Evolutionary conservation across 768 basidiomycete genomes (phyloP), one percentile per base, ranked within the genome.

Genomic region (Boletus rubropictus): DNA sequence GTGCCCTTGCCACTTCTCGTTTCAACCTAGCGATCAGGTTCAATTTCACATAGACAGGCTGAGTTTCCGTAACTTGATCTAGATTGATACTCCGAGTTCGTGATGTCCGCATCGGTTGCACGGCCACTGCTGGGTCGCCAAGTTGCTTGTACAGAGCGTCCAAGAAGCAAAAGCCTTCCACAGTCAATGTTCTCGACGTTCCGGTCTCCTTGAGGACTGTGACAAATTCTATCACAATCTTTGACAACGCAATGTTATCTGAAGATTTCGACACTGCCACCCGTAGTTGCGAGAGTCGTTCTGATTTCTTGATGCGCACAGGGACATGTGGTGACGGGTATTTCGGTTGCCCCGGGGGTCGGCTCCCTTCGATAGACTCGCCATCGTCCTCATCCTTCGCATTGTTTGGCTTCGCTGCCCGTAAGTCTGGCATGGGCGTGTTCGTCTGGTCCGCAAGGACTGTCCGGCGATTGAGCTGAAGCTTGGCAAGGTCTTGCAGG

Each of bases 131-230:
- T 28, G 86, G 82, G 61, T 86, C 81, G 31, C 76, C 78, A 36
- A 89, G 73, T 57, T 84, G 85, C 62, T 83, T 84, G 64, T 78
- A 73, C 52, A 89, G 60, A 24, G 78, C 74, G 53, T 87, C 85
- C 44, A 89, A 65, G 64, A 89, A 84, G 20, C 70, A 64, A 56
- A 82, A 85, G 6, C 79, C 86, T 52, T 88, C 84, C 62, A 78
- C 82, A 29, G 81, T 88, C 55, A 85, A 58, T 40, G 76, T 78
- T 54, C 74, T 75, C 48, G 84, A 86, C 37, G 76, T 80, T 58
- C 81, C 83, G 46, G 75, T 76, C 61, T 82, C 75, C 42, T 54
- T 67, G 61, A 88, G 66, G 34, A 80, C 74, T 33, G 71, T 71
- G n/a, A 76, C 67, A 57, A 87, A 89, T 42, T 85, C 80, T 37